Percentiles rank a stretch among this genome's conserved stretches.
These are phyloP conservation scores for Capsella bursapastoris DNA, from an alignment of 345 rosid species.

Conservation along the genomic window DNA sequence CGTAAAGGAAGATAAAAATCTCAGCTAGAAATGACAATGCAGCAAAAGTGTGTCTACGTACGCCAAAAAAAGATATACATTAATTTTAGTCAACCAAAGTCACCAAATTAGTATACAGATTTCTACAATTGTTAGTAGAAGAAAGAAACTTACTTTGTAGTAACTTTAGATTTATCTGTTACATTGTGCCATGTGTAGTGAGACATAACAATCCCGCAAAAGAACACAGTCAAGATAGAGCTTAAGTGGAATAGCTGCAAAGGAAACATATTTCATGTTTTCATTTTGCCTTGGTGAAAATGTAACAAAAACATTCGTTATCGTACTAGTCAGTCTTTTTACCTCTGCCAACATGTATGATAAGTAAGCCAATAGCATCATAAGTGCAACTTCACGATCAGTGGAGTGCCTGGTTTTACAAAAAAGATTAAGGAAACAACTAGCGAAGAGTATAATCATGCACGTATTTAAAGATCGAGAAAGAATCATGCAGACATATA, in stretches of 20 bases:
- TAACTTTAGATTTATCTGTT: slow-evolving; percentile 88
- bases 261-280: slow-evolving; percentile 10
- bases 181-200: slow-evolving; percentile 98
- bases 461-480: not conserved
- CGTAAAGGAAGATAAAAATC: slow-evolving; percentile 94
- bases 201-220: slow-evolving; percentile 97
- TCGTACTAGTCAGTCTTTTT: slow-evolving; percentile 32
- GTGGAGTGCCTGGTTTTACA: slow-evolving; percentile 74
- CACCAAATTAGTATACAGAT: not conserved
- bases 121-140: not conserved
- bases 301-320: not conserved
- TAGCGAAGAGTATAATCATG: not conserved
- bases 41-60: slow-evolving; percentile 90
- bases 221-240: slow-evolving; percentile 93
- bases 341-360: slow-evolving; percentile 95
- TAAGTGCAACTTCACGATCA: slow-evolving; percentile 93
- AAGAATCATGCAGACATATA: slow-evolving; percentile 33
- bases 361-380: slow-evolving; percentile 94
- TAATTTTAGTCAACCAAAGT: not conserved
- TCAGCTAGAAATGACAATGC: slow-evolving; percentile 90
- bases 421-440: slow-evolving; percentile 17
- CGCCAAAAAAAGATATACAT: slow-evolving; percentile 2
- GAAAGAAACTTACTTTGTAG: slow-evolving; percentile 67
- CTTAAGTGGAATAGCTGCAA: slow-evolving; percentile 83
- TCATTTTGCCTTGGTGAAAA: not conserved